Base-by-base conservation (phyloP, 2,329 filamentous ascomycete genomes). In the Mycosphaerella sp. region DNA sequence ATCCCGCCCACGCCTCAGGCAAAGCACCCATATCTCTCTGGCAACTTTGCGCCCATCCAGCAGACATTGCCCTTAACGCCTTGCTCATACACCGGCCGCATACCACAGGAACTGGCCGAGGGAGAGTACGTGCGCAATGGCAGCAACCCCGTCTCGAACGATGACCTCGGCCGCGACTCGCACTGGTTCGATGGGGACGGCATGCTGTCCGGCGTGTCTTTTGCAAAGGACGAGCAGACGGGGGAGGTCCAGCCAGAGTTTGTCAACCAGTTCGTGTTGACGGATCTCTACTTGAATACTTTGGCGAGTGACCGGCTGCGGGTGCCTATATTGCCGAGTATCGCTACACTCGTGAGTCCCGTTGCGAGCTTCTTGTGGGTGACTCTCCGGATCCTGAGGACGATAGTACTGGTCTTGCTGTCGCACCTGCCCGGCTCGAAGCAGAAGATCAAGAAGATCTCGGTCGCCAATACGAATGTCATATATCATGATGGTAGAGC, bases 141-240 rank as follows among this genome's bases (percentile, higher is more conserved):
- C 36, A 81, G 79, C 25, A 87, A 87, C 60, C 83, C 84, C 5
- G 71, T 84, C 6, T 75, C 75, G 25, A 82, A 86, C 52, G 71
- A 78, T 17, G 78, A 84, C 48, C 65, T 80, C 2, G 76, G 75
- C 35, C 75, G 81, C 56, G 81, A 85, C 62, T 77, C 80, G 7
- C 84, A 87, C 63, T 87, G 83, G 83, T 87, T 87, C 55, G 85
- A 87, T 59, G 84, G 85, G 28, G 84, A 87, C 63, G 85, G 84
- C 4, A 87, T 87, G 84, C 76, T 87, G 9, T 79, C 79, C 27
- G 84, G 84, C 1, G 82, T 87, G 0, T 73, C 73, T 14, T 87
- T 85, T 63, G 71, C 71, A 25, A 72, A 71, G 2, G 67, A 68
- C 2, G 66, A 69, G 5, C 64, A 72, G 34, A 60, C 64, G 2